phyloP scores from a whole-genome alignment of 257 asterid genomes.

The Penstemon newberryi region DNA sequence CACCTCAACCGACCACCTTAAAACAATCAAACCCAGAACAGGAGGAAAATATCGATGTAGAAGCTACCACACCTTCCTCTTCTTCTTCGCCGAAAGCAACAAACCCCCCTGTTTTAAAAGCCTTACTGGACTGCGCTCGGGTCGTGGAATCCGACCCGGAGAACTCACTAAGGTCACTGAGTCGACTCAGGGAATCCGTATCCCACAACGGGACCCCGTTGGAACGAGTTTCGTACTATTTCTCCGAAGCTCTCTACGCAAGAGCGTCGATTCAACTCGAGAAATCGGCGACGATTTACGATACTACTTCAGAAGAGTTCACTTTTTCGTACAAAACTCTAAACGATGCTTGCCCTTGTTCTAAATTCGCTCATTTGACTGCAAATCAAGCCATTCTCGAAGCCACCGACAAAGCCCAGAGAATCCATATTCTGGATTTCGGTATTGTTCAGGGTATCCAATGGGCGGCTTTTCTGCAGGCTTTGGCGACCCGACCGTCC shows the following conservation, averaged over 20 bases:
- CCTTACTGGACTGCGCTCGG: constrained; percentile 65
- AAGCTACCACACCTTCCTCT: constrained; percentile 15
- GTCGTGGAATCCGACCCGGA: constrained; percentile 67
- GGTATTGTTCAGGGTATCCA: constrained; percentile 94
- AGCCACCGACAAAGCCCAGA: constrained; percentile 59
- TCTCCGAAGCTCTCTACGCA: constrained; percentile 68
- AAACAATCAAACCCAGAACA: constrained; percentile 26
- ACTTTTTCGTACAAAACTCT: constrained; percentile 70
- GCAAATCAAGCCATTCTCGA: constrained; percentile 95
- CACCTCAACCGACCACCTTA: constrained; percentile 12
- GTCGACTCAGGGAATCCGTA: constrained; percentile 57
- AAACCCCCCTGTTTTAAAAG: constrained; percentile 48
- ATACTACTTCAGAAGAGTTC: constrained; percentile 65
- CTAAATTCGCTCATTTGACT: constrained; percentile 83
- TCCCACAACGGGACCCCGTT: constrained; percentile 68
- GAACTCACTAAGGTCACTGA: constrained; percentile 54
- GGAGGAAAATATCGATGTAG: not conserved
- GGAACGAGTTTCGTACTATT: constrained; percentile 75
- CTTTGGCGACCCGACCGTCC: constrained; percentile 81
- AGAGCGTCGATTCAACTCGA: constrained; percentile 40
- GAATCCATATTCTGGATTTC: constrained; percentile 87
- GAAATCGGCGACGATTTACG: constrained; percentile 30
- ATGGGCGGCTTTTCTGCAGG: constrained; percentile 97
- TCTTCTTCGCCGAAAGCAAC: constrained; percentile 30
- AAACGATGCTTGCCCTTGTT: constrained; percentile 93